These are phyloP conservation scores for Phyllosticta citrichinensis DNA, from an alignment of 2,329 filamentous ascomycete genomes.

Conservation along the genomic window DNA sequence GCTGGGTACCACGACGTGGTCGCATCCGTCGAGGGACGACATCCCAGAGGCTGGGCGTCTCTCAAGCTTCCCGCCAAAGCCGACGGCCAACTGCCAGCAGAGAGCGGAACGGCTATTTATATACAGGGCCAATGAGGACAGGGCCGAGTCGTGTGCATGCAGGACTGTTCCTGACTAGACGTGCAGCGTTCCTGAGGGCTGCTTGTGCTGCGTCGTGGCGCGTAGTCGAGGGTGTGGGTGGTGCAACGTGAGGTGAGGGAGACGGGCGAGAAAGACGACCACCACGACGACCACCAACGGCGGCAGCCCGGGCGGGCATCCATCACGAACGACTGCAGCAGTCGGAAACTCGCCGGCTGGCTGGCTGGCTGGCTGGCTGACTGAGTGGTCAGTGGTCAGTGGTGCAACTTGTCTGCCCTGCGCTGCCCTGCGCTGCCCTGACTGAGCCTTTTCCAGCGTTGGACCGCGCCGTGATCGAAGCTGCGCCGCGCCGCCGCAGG, in stretches of 20 bases:
- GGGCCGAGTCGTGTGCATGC: not conserved
- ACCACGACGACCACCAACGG: no score
- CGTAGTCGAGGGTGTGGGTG: not conserved
- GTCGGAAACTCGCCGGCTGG: no score
- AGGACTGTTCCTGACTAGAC: not conserved
- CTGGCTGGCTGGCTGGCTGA: no score
- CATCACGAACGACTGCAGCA: no score
- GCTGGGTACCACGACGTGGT: not conserved
- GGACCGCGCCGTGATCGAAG: not conserved
- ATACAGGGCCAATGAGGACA: not conserved
- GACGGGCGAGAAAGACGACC: not conserved
- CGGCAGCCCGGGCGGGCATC: no score
- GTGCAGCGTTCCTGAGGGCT: not conserved
- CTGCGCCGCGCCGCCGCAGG: not conserved
- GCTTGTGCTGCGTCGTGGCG: not conserved
- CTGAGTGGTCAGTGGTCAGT: no score
- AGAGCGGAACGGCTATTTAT: not conserved
- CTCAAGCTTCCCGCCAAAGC: not conserved
- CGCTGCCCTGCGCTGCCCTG: no score
- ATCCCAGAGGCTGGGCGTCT: not conserved
- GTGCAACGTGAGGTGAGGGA: not conserved
- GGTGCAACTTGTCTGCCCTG: not conserved
- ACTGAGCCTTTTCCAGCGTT: not conserved
- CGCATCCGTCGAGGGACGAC: no score
- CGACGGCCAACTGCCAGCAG: not conserved